Evolutionary conservation across 306 rosid genomes (phyloP), one percentile per base, ranked within the genome.

Genomic region (Fragaria iinumae): DNA sequence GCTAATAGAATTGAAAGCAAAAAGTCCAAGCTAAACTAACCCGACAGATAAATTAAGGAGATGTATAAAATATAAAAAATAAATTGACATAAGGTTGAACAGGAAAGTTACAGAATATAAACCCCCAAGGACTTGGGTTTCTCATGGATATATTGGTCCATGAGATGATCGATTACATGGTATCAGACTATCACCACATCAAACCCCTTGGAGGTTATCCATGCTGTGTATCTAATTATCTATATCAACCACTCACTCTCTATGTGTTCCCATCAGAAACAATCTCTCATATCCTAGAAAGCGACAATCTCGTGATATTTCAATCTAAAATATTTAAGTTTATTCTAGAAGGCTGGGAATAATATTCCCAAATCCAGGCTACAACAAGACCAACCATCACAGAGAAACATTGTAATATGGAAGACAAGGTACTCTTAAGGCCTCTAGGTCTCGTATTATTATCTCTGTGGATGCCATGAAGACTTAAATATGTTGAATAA

Each of bases 121-220:
- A 59, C 2, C 66, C 66, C 9, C 8, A 14, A 27, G 69, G 69
- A 74, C 34, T 43, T 14, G 23, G 38, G 13, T 52, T 52, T 23
- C 5, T 36, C 6, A 38, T 13, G 44, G 29, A 74, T 8, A 10
- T 34, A 36, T 34, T 60, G 38, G 18, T 60, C 41, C 69, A 16
- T 32, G n/a, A 39, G 77, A 56, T 57, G 23, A 55, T 57, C 16
- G 20, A 74, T 43, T 57, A 59, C 44, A 60, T 43, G 59, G 43
- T 44, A 27, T 27, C 45, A 43, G 45, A 43, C 45, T 8, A 43
- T 43, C 59, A 59, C 56, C 44, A 29, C 57, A 25, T 43, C 6
- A 44, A 3, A 50, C 2, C 39, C 13, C 63, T 27, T 60, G 69
- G 32, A 59, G 27, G 7, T 59, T 44, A 44, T 21, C 68, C 43